A percentile compares a stretch with the other conserved stretches of the same genome.
Evolutionary conservation across 768 basidiomycete genomes (phyloP).

Genomic region (Russula sp.): DNA sequence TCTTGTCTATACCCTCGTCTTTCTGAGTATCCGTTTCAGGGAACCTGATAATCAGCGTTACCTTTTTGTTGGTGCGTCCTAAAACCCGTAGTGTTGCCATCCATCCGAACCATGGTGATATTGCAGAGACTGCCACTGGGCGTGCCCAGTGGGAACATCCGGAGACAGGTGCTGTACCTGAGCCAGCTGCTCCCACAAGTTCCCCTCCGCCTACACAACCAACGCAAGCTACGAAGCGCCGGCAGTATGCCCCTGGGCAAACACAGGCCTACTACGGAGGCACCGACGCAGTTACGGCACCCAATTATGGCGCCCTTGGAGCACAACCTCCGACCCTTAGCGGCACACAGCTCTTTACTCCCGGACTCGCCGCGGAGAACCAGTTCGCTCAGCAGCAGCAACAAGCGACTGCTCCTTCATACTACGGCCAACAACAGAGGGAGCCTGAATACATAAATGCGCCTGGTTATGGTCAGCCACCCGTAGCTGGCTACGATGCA

Average conservation of each 20-base stretch:
- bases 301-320: constrained; percentile 43
- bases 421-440: constrained; percentile 40
- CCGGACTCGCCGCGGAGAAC: constrained; percentile 67
- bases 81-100: not conserved
- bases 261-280: constrained; percentile 80
- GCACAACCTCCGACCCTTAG: constrained; percentile 37
- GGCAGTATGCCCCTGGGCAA: constrained; percentile 93
- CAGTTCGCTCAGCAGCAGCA: constrained; percentile 62
- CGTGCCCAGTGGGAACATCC: constrained; percentile 90
- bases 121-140: constrained; percentile 73
- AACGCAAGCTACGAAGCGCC: constrained; percentile 55
- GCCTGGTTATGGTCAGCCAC: constrained; percentile 41
- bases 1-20: constrained; percentile 3
- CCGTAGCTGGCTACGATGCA: constrained; percentile 35
- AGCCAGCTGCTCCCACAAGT: constrained; percentile 35
- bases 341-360: constrained; percentile 70
- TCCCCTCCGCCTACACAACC: constrained; percentile 37
- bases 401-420: constrained; percentile 40
- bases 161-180: constrained; percentile 35
- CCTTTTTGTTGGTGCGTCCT: constrained; percentile 77
- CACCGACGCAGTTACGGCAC: constrained; percentile 36
- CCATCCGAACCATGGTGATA: constrained; percentile 10
- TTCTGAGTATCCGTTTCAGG: constrained; percentile 41
- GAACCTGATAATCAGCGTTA: constrained; percentile 74
- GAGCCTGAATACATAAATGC: constrained; percentile 42